Evolutionary conservation across 2,329 filamentous ascomycete species (phyloP).

Genomic region (Verticillium isaacii): DNA sequence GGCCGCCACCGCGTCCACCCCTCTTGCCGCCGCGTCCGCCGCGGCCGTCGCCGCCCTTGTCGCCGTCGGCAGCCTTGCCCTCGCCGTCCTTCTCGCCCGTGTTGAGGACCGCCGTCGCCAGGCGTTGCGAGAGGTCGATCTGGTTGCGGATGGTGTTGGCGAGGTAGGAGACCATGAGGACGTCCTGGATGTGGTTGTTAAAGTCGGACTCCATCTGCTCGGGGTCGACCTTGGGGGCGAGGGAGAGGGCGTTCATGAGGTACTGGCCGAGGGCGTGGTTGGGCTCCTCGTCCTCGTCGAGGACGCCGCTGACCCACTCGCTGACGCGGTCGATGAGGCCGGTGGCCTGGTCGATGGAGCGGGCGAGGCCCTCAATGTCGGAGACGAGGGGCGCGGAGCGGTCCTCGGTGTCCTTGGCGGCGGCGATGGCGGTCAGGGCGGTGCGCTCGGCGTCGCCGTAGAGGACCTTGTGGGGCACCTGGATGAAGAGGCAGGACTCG

Average conservation of each 20-base stretch:
- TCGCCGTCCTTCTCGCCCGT: slow-evolving; percentile 45
- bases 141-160: slow-evolving; percentile 98
- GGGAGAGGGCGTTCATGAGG: slow-evolving; percentile 85
- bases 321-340: slow-evolving; percentile 86
- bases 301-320: slow-evolving; percentile 86
- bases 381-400: slow-evolving; percentile 70
- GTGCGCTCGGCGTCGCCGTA: slow-evolving; percentile 69
- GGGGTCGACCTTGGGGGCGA: slow-evolving; percentile 91
- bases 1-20: slow-evolving; percentile 45
- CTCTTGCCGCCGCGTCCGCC: slow-evolving; percentile 40
- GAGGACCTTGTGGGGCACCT: slow-evolving; percentile 90
- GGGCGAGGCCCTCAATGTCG: slow-evolving; percentile 85
- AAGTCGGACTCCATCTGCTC: slow-evolving; percentile 94
- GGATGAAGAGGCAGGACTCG: slow-evolving; percentile 95
- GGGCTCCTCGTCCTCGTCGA: slow-evolving; percentile 86
- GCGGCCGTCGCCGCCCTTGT: slow-evolving; percentile 30
- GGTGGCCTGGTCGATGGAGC: slow-evolving; percentile 80
- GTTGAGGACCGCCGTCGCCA: slow-evolving; percentile 72
- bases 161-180: slow-evolving; percentile 95
- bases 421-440: slow-evolving; percentile 75
- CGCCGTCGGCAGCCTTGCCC: slow-evolving; percentile 36
- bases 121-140: slow-evolving; percentile 93
- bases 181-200: slow-evolving; percentile 99
- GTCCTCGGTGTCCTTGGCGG: slow-evolving; percentile 74
- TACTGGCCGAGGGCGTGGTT: slow-evolving; percentile 92